Evolutionary conservation across 2,329 filamentous ascomycete genomes (phyloP), one percentile per base, ranked within the genome.

Genomic region (Aspergillus floridensis): DNA sequence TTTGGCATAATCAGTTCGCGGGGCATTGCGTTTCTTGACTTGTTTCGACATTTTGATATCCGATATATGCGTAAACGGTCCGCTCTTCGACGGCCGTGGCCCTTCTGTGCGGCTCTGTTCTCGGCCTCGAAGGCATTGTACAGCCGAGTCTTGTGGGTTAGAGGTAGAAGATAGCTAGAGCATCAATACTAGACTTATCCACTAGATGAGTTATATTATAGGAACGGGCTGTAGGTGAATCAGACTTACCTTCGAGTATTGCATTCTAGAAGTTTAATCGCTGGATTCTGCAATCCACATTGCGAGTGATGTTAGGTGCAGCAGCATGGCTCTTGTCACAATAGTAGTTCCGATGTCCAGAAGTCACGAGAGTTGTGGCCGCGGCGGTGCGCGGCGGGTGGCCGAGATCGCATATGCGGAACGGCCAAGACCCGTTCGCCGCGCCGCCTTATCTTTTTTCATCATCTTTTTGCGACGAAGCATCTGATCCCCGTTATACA

Each of bases 21-120:
- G 56, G 54, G 62, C 63, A 56, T 48, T 63, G 53, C 58, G 51
- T 57, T 53, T 59, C 49, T 53, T 53, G 24, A 56, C 57, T 52
- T 49, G 54, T 12, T 44, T 53, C 44, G 51, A 46, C 55, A 51
- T 59, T 62, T 60, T 53, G 59, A 59, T 61, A 61, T 63, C 68
- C 59, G 49, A 49, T 49, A 44, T 49, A 32, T 53, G 48, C 35
- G 47, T 29, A n/a, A 11, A 41, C 32, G 31, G 50, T 41, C 57
- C 51, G 58, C 26, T 26, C 21, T 29, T 60, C 47, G 57, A 59
- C 46, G 51, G 38, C 49, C 47, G 24, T 50, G 41, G 52, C 47
- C 47, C 22, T 52, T 54, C 44, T 48, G 32, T 41, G n/a, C 19
- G 32, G 21, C 55, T 21, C 50, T 50, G 31, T 48, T 44, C 16